Evolutionary conservation across 192 early-diverging fungal genomes (phyloP).

Genomic region (Umbelopsis vinacea): DNA sequence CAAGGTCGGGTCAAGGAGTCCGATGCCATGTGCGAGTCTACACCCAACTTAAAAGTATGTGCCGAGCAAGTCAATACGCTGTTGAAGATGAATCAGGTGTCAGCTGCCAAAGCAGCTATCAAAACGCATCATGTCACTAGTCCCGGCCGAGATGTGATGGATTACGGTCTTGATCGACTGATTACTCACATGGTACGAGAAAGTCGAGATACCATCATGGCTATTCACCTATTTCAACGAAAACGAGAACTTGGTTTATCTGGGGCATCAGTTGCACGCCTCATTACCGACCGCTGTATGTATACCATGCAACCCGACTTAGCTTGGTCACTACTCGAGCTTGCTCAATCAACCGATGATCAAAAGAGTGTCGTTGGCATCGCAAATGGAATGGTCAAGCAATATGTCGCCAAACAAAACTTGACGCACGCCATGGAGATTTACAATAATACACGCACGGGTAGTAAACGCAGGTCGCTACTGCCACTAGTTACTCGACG

Average conservation of each 20-base stretch:
- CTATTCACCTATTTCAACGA: not conserved
- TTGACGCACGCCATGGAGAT: slow-evolving; percentile 12
- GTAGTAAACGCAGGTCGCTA: not conserved
- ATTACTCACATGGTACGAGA: slow-evolving; percentile 4
- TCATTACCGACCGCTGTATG: slow-evolving; percentile 11
- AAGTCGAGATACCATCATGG: slow-evolving; percentile 4
- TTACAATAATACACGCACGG: not conserved
- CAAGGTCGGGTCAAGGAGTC: not conserved
- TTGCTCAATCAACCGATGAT: not conserved
- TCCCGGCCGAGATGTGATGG: not conserved
- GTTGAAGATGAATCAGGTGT: not conserved
- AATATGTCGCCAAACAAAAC: slow-evolving; percentile 1
- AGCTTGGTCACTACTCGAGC: slow-evolving; percentile 4
- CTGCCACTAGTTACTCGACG: not conserved
- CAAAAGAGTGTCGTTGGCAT: not conserved
- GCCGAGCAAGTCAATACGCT: slow-evolving; percentile 11
- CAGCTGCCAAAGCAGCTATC: not conserved
- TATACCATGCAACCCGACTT: slow-evolving; percentile 13
- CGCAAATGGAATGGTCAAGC: slow-evolving; percentile 9
- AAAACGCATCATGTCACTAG: not conserved
- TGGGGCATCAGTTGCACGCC: slow-evolving; percentile 5
- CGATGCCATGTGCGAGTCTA: not conserved
- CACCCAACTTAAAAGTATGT: slow-evolving; percentile 8
- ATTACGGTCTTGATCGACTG: slow-evolving; percentile 1
- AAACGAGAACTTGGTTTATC: slow-evolving; percentile 9